Conservation (phyloP, 345 rosid genomes). For the Eucalyptus tenuipes region DNA sequence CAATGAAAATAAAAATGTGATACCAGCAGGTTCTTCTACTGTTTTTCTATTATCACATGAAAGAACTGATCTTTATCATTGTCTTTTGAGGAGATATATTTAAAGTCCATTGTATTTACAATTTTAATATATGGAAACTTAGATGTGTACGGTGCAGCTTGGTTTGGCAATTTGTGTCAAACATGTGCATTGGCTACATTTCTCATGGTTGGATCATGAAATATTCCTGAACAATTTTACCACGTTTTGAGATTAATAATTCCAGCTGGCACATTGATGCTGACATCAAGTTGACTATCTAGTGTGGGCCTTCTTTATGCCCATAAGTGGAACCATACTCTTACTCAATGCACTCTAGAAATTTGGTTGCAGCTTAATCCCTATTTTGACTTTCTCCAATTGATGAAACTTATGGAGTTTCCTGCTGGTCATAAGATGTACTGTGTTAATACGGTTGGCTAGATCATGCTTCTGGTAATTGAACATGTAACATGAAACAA, state of each 20-base stretch:
- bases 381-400: not conserved
- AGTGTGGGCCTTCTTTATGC: not conserved
- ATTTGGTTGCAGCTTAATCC: not conserved
- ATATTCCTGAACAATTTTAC: not conserved
- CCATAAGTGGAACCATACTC: not conserved
- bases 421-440: not conserved
- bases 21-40: not conserved
- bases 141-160: not conserved
- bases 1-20: not conserved
- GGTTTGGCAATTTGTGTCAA: not conserved
- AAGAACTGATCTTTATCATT: not conserved
- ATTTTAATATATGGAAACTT: not conserved
- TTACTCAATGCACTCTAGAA: not conserved
- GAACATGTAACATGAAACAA: not conserved
- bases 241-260: not conserved
- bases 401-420: not conserved
- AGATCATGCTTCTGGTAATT: not conserved
- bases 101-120: not conserved
- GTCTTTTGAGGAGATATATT: not conserved
- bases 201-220: not conserved
- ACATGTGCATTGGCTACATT: not conserved
- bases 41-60: not conserved
- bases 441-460: not conserved
- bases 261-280: not conserved
- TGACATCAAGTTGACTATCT: not conserved